Percentiles rank a stretch among this genome's conserved stretches.
Evolutionary conservation across 345 rosid species (phyloP).

Genomic region (Firmiana major): DNA sequence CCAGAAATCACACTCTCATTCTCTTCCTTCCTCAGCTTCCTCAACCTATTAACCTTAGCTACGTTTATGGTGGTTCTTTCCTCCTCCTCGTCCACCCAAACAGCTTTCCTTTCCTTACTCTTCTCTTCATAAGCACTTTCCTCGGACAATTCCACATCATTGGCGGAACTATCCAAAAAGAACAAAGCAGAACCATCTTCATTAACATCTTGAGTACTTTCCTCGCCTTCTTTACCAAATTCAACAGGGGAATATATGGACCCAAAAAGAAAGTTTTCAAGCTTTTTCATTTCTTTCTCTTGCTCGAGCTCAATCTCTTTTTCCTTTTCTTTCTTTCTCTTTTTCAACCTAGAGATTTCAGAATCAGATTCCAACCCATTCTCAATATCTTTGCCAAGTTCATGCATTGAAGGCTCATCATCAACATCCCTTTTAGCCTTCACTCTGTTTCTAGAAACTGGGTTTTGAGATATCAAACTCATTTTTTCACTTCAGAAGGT

Average conservation of each 20-base stretch:
- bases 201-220: constrained; percentile 19
- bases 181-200: constrained; percentile 48
- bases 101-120: constrained; percentile 47
- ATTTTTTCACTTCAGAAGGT: constrained; percentile 20
- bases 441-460: constrained; percentile 31
- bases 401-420: constrained; percentile 22
- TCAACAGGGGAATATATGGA: constrained; percentile 70
- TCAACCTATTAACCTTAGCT: constrained; percentile 63
- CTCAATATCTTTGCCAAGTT: constrained; percentile 24
- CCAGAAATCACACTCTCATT: constrained; percentile 69
- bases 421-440: constrained; percentile 31
- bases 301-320: constrained; percentile 43
- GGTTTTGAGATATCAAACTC: constrained; percentile 70
- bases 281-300: constrained; percentile 59
- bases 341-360: constrained; percentile 38
- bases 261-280: constrained; percentile 73
- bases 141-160: constrained; percentile 27
- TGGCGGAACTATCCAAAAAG: constrained; percentile 52
- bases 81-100: constrained; percentile 96
- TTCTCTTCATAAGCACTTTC: constrained; percentile 36
- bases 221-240: constrained; percentile 51
- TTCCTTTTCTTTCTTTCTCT: constrained; percentile 59
- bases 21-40: constrained; percentile 87
- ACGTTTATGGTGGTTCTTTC: constrained; percentile 48
- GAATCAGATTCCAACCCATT: constrained; percentile 32